These are phyloP conservation scores for Stygiomarasmius scandens DNA, from an alignment of 1,284 basidiomycete genomes.

Conservation along the genomic window DNA sequence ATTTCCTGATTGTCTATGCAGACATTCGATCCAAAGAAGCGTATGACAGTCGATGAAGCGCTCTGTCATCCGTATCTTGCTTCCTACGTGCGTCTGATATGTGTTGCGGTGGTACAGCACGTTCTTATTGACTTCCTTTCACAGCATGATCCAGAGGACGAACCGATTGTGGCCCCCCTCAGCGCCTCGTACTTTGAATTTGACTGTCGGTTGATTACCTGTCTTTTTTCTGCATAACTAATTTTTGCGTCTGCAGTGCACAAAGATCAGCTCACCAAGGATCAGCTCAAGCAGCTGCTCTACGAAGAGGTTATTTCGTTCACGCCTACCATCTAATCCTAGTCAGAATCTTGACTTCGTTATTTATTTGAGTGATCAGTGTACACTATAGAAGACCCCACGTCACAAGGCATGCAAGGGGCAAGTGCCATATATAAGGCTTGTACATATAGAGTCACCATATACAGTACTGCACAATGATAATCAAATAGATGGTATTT, in stretches of 20 bases:
- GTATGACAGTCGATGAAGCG: slow-evolving; percentile 85
- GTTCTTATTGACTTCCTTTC: not conserved
- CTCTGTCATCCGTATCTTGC: slow-evolving; percentile 77
- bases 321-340: slow-evolving; percentile 2
- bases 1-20: slow-evolving; percentile 20
- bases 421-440: no score
- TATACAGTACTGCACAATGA: no score
- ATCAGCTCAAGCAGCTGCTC: slow-evolving; percentile 60
- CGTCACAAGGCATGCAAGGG: no score
- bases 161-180: slow-evolving; percentile 88
- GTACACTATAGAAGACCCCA: no score
- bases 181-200: slow-evolving; percentile 94
- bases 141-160: slow-evolving; percentile 79
- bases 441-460: no score
- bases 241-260: slow-evolving; percentile 12
- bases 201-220: slow-evolving; percentile 58
- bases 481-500: no score
- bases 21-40: slow-evolving; percentile 87
- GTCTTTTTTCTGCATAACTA: slow-evolving; percentile 1
- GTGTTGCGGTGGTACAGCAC: no score
- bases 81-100: slow-evolving; percentile 62
- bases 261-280: slow-evolving; percentile 94
- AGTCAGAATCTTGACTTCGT: not conserved
- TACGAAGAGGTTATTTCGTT: slow-evolving; percentile 55
- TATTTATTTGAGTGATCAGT: no score